Evolutionary conservation across 139 green algal genomes (phyloP), one percentile per base, ranked within the genome.

Genomic region (Edaphochlamys debaryana): DNA sequence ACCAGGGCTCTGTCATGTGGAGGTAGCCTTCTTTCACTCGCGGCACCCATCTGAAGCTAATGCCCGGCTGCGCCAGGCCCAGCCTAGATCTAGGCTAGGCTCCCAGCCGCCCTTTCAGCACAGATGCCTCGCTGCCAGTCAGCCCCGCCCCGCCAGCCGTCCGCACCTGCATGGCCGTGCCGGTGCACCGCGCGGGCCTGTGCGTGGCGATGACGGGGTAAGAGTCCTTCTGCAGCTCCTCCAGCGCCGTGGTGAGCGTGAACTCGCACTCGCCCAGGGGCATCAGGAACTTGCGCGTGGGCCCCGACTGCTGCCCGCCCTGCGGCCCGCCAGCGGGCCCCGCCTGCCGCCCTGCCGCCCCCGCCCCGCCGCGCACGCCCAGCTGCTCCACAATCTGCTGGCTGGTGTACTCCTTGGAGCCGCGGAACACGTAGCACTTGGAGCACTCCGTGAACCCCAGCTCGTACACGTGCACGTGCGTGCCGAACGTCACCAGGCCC

Each of bases 401-500:
- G 71, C 60, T 81, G 30, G 92, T 93, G 89, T 98, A 97, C 85
- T 98, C 96, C 87, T 98, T 98, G 48, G 80, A 89, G 45, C 97
- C 97, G 41, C 95, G 89, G 89, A 99, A 99, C 20, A 99, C 96
- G 64, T 95, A 99, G 42, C 88, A 91, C 88, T 98, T 98, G 40
- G 92, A 89, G 87, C 94, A 98, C 67, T 97, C 96, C 4, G 87
- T 76, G 85, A 96, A 98, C 38, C 97, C 96, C 77, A 99, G 91
- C 90, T 99, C 97, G 88, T 99, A 96, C 48, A 99, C 97, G 48
- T 99, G 95, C 54, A 99, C 97, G 82, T 98, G 95, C 1, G 93
- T 97, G 72, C 97, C 97, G 91, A 96, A 99, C 5, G 97, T 99
- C 52, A 99, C 89, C 15, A 99, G 92, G 34, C 92, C 92, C 48